phyloP scores from a whole-genome alignment of 2,329 filamentous ascomycete species.

The Colletotrichum orchidophilum region DNA sequence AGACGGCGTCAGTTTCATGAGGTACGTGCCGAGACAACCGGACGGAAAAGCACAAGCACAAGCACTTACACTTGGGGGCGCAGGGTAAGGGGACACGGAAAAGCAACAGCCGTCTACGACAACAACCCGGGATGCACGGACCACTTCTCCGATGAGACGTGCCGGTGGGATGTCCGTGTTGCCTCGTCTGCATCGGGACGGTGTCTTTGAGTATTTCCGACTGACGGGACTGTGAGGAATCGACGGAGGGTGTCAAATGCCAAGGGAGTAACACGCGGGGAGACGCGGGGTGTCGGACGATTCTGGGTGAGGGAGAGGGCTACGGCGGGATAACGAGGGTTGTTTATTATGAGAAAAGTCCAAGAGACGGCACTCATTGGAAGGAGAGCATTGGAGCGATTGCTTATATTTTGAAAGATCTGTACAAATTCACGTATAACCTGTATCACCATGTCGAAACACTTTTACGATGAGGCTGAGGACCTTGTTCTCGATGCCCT shows the following conservation, averaged over 20 bases:
- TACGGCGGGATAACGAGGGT: not conserved
- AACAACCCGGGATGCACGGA: slow-evolving; percentile 5
- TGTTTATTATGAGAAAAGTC: slow-evolving; percentile 9
- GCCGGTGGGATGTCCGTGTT: not conserved
- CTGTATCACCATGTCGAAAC: slow-evolving; percentile 8
- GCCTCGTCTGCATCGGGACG: not conserved
- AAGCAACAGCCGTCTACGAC: not conserved
- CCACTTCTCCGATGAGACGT: not conserved
- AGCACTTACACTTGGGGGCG: not conserved
- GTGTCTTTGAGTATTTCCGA: not conserved
- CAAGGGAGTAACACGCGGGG: not conserved
- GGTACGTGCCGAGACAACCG: slow-evolving; percentile 20
- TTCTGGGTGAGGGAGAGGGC: not conserved
- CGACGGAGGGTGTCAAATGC: not conserved
- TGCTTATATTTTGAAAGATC: not conserved
- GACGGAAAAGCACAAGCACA: slow-evolving; percentile 33
- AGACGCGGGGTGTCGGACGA: slow-evolving; percentile 6
- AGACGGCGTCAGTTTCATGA: not conserved
- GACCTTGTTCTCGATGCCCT: slow-evolving; percentile 29
- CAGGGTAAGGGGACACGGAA: not conserved
- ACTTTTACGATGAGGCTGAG: slow-evolving; percentile 31
- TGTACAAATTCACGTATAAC: not conserved
- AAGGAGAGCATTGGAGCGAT: not conserved
- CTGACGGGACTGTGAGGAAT: not conserved
- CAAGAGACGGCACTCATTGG: not conserved